A percentile compares a stretch with the other conserved stretches of the same genome.
phyloP scores from a whole-genome alignment of 1,284 basidiomycete species.

The Cryptococcus deneoformans region DNA sequence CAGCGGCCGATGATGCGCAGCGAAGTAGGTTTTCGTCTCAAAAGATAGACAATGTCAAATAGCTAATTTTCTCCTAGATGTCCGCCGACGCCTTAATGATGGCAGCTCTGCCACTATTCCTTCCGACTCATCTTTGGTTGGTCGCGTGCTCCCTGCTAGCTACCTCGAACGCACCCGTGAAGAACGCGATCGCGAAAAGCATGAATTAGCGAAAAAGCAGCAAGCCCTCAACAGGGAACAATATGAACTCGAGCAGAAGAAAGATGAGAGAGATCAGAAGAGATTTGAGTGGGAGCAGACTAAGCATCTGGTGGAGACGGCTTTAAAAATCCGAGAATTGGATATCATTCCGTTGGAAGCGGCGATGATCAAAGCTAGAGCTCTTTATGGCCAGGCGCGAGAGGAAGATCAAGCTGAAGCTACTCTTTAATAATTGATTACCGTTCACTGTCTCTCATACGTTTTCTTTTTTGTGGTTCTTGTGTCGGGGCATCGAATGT shows the following conservation, averaged over 20 bases:
- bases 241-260: neutral
- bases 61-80: neutral
- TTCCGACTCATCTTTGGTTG: neutral
- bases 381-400: neutral
- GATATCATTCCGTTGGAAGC: neutral
- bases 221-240: neutral
- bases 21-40: neutral
- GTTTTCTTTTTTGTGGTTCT: too few relatives aligned
- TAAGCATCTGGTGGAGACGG: constrained; percentile 3
- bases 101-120: neutral
- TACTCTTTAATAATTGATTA: neutral
- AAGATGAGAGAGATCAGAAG: neutral
- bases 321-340: neutral
- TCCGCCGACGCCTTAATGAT: constrained; percentile 1
- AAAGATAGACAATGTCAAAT: too few relatives aligned
- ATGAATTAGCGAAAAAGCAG: constrained; percentile 1
- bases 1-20: neutral
- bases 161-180: neutral
- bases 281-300: constrained; percentile 3
- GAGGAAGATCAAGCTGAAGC: neutral
- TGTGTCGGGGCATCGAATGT: too few relatives aligned
- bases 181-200: constrained; percentile 5
- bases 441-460: neutral
- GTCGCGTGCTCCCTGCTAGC: neutral
- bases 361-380: neutral